Evolutionary conservation across 2,329 filamentous ascomycete genomes (phyloP).

Genomic region (Herpotrichia juniperi): DNA sequence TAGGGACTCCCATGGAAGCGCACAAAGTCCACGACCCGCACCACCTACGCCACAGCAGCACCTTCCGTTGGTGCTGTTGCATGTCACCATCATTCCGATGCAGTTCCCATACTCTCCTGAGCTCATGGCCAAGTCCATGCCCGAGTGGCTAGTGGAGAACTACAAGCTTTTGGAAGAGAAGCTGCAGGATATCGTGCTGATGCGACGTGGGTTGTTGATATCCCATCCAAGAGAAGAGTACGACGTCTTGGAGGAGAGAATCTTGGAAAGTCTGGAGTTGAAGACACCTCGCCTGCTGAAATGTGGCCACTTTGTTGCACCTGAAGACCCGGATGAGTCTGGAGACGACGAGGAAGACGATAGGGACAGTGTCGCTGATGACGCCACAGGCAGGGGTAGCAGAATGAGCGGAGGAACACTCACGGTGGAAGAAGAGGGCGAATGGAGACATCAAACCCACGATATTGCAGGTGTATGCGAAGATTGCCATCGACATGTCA

Average conservation of each 20-base stretch:
- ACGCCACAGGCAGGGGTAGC: conserved; percentile 39
- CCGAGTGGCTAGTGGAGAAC: conserved; percentile 59
- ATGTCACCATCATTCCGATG: conserved; percentile 76
- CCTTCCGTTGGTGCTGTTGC: conserved; percentile 76
- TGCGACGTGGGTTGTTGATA: conserved; percentile 75
- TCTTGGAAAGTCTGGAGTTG: conserved; percentile 76
- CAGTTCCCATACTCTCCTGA: conserved; percentile 65
- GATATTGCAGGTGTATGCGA: conserved; percentile 52
- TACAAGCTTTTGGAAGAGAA: conserved; percentile 73
- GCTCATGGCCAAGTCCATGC: conserved; percentile 57
- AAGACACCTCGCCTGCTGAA: conserved; percentile 73
- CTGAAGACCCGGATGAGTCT: conserved; percentile 48
- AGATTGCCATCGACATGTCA: conserved; percentile 54
- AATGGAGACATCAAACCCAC: conserved; percentile 17
- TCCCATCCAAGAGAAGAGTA: conserved; percentile 82
- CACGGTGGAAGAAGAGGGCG: conserved; percentile 35
- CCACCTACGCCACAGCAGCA: conserved; percentile 50
- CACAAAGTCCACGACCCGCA: conserved; percentile 31
- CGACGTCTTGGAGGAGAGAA: conserved; percentile 77
- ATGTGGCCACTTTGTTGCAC: conserved; percentile 73
- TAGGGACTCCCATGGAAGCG: conserved; percentile 49
- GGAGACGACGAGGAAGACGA: conserved; percentile 33
- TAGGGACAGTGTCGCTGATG: conserved; percentile 39
- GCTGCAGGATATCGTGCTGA: conserved; percentile 70
- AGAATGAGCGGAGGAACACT: conserved; percentile 44